Percentiles rank a stretch among this genome's conserved stretches.
Evolutionary conservation across 768 basidiomycete species (phyloP).

Genomic region (Kwoniella botswanensis): DNA sequence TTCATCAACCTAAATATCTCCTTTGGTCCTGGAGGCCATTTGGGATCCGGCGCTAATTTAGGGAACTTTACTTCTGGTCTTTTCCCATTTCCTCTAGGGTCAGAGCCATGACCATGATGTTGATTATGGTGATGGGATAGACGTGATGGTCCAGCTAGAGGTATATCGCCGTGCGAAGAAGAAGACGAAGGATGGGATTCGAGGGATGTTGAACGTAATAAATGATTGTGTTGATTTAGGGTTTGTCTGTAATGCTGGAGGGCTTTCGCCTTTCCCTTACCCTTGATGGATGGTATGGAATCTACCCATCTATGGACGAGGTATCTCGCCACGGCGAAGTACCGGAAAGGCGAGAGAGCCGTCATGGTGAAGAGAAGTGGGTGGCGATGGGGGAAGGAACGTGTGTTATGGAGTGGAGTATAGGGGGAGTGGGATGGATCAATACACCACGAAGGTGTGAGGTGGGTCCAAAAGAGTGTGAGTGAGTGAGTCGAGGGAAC

Average conservation of each 20-base stretch:
- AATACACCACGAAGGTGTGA: background rate
- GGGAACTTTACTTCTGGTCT: conserved; percentile 15
- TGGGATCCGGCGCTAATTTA: conserved; percentile 37
- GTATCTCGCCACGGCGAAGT: conserved; percentile 52
- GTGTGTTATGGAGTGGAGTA: conserved; percentile 5
- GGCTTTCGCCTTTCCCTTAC: conserved; percentile 30
- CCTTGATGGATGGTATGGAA: conserved; percentile 31
- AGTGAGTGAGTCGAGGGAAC: background rate
- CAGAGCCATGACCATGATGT: background rate
- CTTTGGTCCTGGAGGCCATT: conserved; percentile 36
- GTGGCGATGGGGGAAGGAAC: conserved; percentile 15
- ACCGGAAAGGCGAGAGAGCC: conserved; percentile 54
- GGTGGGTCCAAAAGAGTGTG: background rate
- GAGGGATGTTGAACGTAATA: conserved; percentile 6
- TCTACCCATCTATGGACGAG: conserved; percentile 45
- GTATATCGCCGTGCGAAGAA: conserved; percentile 1
- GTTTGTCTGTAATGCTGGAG: conserved; percentile 3
- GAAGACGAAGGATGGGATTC: conserved; percentile 4
- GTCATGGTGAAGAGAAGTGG: conserved; percentile 18
- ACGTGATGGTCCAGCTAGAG: conserved; percentile 24
- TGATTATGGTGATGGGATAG: conserved; percentile 7
- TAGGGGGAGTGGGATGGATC: background rate
- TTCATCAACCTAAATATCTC: conserved; percentile 65
- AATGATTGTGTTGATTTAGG: background rate
- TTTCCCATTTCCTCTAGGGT: conserved; percentile 9